These are phyloP conservation scores for Penicillium sp. DNA, from an alignment of 2,329 filamentous ascomycete species.

Conservation along the genomic window DNA sequence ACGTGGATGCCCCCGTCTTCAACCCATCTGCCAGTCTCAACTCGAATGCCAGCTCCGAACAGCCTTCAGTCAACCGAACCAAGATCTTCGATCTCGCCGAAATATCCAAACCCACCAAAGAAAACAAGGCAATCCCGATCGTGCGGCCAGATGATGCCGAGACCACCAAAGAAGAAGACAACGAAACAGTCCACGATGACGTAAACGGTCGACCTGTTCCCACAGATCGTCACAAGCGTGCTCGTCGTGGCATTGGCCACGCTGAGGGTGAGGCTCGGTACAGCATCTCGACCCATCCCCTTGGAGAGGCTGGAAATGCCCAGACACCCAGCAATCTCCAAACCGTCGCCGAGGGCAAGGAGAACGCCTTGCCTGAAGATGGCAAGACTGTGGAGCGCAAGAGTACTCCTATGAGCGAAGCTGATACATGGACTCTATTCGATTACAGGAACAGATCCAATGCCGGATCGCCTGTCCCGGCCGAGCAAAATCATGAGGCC, in stretches of 20 bases:
- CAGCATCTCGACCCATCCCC: conserved; percentile 51
- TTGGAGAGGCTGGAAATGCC: conserved; percentile 33
- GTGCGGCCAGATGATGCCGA: conserved; percentile 61
- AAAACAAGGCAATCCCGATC: conserved; percentile 82
- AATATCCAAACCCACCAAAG: conserved; percentile 64
- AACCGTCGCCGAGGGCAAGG: conserved; percentile 36
- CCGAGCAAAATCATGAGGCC: conserved; percentile 8
- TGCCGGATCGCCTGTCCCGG: conserved; percentile 48
- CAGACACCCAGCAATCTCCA: conserved; percentile 27
- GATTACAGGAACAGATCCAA: conserved; percentile 59
- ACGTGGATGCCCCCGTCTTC: conserved; percentile 74
- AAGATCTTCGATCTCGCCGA: conserved; percentile 66
- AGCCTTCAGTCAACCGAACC: conserved; percentile 22
- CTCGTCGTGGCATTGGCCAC: conserved; percentile 62
- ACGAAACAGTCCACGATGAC: conserved; percentile 48
- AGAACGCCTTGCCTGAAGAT: conserved; percentile 42
- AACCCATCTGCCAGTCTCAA: conserved; percentile 54
- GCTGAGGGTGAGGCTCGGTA: conserved; percentile 74
- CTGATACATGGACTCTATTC: conserved; percentile 58
- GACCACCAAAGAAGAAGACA: conserved; percentile 37
- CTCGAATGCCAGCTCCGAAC: conserved; percentile 22
- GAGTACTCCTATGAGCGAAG: conserved; percentile 36
- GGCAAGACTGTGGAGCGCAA: conserved; percentile 27
- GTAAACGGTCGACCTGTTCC: conserved; percentile 63
- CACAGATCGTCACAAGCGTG: conserved; percentile 71